Base-by-base conservation (phyloP, 1,284 basidiomycete species). In the Heterobasidion irregulare region DNA sequence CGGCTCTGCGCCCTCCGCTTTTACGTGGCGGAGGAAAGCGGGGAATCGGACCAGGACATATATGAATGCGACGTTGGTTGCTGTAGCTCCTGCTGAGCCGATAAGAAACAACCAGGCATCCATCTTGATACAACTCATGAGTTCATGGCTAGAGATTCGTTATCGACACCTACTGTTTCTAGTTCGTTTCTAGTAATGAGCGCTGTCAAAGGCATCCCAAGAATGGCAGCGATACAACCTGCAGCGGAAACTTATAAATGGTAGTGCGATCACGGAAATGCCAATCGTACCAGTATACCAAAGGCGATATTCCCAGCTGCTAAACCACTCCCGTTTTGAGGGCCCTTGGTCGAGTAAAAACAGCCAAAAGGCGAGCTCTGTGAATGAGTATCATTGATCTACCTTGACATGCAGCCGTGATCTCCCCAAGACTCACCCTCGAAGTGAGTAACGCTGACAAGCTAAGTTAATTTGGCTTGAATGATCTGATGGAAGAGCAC, bases 291-390 rank as follows among this genome's bases (percentile, higher is more conserved):
- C 64, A 32, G 65, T 53, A 52, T 68, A 70, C 71, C 71, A 72
- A 10, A 70, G 45, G 32, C 64, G 56, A 53, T 71, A 72, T 54
- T 72, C 71, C 68, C 68, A 70, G 57, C 71, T 72, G 10, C 63
- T 65, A 56, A 90, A 89, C 87, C 87, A 90, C 41, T 80, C 73
- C 2, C 82, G 77, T 61, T 82, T 81, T 38, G 73, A 68, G 0
- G 83, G 83, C 2, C 83, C 82, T 69, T 89, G 86, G 58, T 86
- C 79, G 38, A 88, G 74, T 10, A 89, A 75, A 65, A 89, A 90
- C 35, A 89, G 62, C 86, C 87, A 90, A 62, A 90, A 90, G 0
- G 80, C 75, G 13, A 89, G 74, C 64, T 90, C 88, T 88, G 65
- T 35, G 53, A 49, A 45, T 7, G 41, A 6, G 2, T 44, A 4